Evolutionary conservation across 192 early-diverging fungal genomes (phyloP).

Genomic region (Umbelopsis ramanniana): DNA sequence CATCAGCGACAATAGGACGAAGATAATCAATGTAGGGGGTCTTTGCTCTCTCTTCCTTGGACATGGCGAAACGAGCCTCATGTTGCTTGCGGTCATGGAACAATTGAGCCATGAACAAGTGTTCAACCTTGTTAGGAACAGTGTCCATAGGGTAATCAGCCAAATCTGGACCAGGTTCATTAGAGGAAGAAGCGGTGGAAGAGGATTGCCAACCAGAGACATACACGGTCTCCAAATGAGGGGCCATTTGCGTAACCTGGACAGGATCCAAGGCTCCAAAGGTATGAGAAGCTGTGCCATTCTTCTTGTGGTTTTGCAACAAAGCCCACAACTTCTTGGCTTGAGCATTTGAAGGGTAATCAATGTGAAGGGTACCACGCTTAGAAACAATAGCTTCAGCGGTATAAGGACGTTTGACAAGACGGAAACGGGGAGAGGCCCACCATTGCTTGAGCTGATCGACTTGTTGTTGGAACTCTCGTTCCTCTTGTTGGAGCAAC

Average conservation of each 20-base stretch:
- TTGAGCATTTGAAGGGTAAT: conserved; percentile 83
- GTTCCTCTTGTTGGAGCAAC: conserved; percentile 66
- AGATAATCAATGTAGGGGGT: conserved; percentile 84
- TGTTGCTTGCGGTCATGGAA: conserved; percentile 98
- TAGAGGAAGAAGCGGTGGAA: conserved; percentile 91
- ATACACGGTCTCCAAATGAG: conserved; percentile 96
- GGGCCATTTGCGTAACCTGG: conserved; percentile 94
- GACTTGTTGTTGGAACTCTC: conserved; percentile 79
- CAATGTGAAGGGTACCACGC: conserved; percentile 76
- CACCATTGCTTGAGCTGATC: conserved; percentile 88
- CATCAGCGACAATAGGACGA: conserved; percentile 96
- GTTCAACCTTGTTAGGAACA: conserved; percentile 98
- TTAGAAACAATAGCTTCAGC: conserved; percentile 87
- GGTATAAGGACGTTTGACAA: conserved; percentile 83
- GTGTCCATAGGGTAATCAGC: conserved; percentile 99
- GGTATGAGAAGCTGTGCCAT: conserved; percentile 85
- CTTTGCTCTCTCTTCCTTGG: conserved; percentile 66
- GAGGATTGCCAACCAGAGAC: conserved; percentile 99
- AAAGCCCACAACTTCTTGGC: conserved; percentile 94
- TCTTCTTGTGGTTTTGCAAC: conserved; percentile 75
- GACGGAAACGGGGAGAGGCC: conserved; percentile 79
- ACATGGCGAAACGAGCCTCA: conserved; percentile 79
- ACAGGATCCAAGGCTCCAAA: conserved; percentile 96
- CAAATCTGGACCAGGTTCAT: conserved; percentile 97
- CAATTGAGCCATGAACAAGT: conserved; percentile 94